Evolutionary conservation across 345 rosid genomes (phyloP).

Genomic region (Euphorbia peplus): DNA sequence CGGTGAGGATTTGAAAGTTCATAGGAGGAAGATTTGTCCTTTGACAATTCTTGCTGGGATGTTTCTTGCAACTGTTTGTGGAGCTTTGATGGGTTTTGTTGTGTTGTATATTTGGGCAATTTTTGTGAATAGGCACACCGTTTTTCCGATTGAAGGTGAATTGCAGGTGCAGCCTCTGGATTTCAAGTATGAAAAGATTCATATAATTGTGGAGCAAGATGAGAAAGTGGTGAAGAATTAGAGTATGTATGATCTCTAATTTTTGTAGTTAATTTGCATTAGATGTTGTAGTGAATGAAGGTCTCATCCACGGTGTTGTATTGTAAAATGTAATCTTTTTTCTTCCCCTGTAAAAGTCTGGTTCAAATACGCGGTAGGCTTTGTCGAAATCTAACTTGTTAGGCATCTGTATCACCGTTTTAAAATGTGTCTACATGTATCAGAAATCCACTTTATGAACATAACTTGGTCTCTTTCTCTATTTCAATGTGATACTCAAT

Average conservation of each 20-base stretch:
- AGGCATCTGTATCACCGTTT: too few species aligned
- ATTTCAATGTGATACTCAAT: too few species aligned
- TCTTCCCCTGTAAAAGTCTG: neutral
- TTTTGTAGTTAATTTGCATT: slow-evolving; percentile 11
- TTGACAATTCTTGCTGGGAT: slow-evolving; percentile 43
- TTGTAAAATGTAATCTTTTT: neutral
- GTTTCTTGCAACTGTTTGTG: slow-evolving; percentile 41
- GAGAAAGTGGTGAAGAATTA: slow-evolving; percentile 20
- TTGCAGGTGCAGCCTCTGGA: slow-evolving; percentile 15
- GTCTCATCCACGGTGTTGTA: slow-evolving; percentile 12
- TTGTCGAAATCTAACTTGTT: too few species aligned
- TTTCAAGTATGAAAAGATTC: slow-evolving; percentile 46
- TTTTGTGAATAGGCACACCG: slow-evolving; percentile 27
- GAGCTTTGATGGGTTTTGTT: slow-evolving; percentile 39
- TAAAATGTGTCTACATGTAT: too few species aligned
- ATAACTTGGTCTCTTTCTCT: too few species aligned
- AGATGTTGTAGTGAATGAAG: neutral
- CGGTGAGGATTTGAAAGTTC: slow-evolving; percentile 11
- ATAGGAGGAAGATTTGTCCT: slow-evolving; percentile 24
- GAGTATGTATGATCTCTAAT: slow-evolving; percentile 10
- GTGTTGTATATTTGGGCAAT: slow-evolving; percentile 38
- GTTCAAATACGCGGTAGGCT: too few species aligned
- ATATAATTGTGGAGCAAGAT: slow-evolving; percentile 29
- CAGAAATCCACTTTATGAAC: too few species aligned
- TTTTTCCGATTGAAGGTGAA: slow-evolving; percentile 21